Base-by-base conservation (phyloP, 2,329 filamentous ascomycete genomes). In the Microdochium nivale region DNA sequence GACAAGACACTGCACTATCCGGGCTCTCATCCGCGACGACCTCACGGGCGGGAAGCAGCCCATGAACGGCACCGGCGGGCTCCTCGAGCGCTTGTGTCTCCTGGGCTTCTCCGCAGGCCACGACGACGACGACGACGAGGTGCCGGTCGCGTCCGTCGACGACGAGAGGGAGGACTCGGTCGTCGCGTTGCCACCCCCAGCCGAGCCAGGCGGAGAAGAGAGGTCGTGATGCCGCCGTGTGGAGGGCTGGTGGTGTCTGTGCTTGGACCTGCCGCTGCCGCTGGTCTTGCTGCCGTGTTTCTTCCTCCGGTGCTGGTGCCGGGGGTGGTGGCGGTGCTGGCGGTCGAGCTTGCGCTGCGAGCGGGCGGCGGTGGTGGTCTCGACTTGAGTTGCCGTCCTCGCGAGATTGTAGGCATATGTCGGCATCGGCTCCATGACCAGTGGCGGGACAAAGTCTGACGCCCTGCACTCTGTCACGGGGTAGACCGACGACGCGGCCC, bases 1-100 rank as follows among this genome's bases (percentile, higher is more conserved):
- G 7, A 88, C 76, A 24, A 86, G 74, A 61, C 80, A 84, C 30
- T 76, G 76, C 51, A 85, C 60, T 37, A 84, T 74, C 56, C 82
- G 79, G 35, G 70, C 65, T 35, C 81, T 75, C 53, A 81, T 71
- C 49, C 70, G 73, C 48, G 68, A 67, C 43, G 81, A 81, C 60
- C 74, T 73, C 49, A 83, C 64, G 68, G 75, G 76, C 3, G 80
- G 78, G 51, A 80, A 73, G 60, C 78, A 82, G 52, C 75, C 75
- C 3, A 81, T 56, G 53, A 81, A 80, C 14, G 24, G 24, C 46
- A 23, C 19, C 4, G 46, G 46, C 25, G 46, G 24, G 24, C 25
- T 47, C 24, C 25, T 25, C 23, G 24, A 13, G 10, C 46, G 24
- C 8, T 21, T 25, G 46, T 47, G 46, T 21, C 21, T 14, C 46